Conservation (phyloP, 1,139 yeast species). For the Suhomyces terraborum region DNA sequence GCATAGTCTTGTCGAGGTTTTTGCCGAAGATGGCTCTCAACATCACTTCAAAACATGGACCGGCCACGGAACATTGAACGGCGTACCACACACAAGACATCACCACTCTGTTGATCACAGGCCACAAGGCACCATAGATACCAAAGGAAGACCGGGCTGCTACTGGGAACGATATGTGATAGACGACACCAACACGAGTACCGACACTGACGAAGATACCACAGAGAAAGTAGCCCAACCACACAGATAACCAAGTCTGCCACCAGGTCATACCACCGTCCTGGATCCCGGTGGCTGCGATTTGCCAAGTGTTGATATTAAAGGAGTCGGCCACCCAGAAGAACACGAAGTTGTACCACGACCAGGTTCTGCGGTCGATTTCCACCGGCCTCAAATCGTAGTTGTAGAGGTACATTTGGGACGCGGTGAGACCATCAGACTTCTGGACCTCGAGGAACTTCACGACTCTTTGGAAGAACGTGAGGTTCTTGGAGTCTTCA, state of each 20-base stretch:
- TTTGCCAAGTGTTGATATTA: conserved; percentile 88
- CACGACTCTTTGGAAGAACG: conserved; percentile 6
- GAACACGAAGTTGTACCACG: conserved; percentile 74
- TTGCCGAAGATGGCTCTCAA: conserved; percentile 67
- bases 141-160: conserved; percentile 76
- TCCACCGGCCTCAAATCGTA: conserved; percentile 79
- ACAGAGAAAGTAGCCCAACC: conserved; percentile 67
- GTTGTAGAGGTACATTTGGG: conserved; percentile 66
- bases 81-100: conserved; percentile 87
- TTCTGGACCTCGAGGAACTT: conserved; percentile 26
- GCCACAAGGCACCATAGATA: conserved; percentile 78
- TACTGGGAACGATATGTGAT: conserved; percentile 80
- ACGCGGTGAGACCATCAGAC: conserved; percentile 38
- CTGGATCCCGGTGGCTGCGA: conserved; percentile 79
- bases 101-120: conserved; percentile 74
- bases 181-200: conserved; percentile 71
- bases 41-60: conserved; percentile 77
- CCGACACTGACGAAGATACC: conserved; percentile 64
- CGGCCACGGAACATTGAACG: conserved; percentile 81
- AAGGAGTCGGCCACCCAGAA: conserved; percentile 89
- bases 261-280: conserved; percentile 79
- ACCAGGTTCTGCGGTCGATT: conserved; percentile 68
- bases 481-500: conserved; percentile 3
- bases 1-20: conserved; percentile 49
- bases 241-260: conserved; percentile 85